A percentile compares a stretch with the other conserved stretches of the same genome.
Evolutionary conservation across 2,329 filamentous ascomycete species (phyloP).

Genomic region (Trichoderma endophyticum): DNA sequence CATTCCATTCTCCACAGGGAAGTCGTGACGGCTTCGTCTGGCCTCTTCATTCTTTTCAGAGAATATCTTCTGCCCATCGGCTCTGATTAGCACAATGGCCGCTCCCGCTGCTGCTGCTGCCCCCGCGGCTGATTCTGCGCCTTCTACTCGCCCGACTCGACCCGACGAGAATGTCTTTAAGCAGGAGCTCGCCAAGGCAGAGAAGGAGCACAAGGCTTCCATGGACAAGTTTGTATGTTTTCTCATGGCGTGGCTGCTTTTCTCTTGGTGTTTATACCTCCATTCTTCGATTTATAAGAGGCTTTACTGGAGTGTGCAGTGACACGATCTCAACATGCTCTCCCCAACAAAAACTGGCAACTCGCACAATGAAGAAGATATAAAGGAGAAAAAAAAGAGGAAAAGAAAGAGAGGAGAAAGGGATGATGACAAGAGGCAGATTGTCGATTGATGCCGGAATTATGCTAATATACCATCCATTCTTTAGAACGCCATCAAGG

Average conservation of each 20-base stretch:
- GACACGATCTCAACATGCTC: not conserved
- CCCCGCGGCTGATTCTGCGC: slow-evolving; percentile 42
- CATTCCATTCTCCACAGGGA: slow-evolving; percentile 17
- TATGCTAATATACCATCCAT: not conserved
- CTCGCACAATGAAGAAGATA: too few species aligned
- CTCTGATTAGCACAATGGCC: slow-evolving; percentile 38
- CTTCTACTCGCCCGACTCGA: slow-evolving; percentile 66
- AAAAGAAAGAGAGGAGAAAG: not conserved
- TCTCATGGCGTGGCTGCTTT: slow-evolving; percentile 16
- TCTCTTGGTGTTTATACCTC: not conserved
- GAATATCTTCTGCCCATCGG: not conserved
- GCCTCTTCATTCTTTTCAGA: not conserved
- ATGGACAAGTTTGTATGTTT: slow-evolving; percentile 57
- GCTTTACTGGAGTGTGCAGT: not conserved
- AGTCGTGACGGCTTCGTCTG: slow-evolving; percentile 20
- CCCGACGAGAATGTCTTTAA: slow-evolving; percentile 86
- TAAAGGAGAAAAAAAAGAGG: not conserved
- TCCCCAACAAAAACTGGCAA: not conserved
- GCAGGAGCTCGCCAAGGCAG: slow-evolving; percentile 70
- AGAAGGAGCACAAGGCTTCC: slow-evolving; percentile 79
- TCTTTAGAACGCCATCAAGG: slow-evolving; percentile 76
- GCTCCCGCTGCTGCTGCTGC: slow-evolving; percentile 46
- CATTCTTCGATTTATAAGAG: not conserved
- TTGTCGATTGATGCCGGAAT: not conserved
- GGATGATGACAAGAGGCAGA: not conserved